Base-by-base conservation (phyloP, 192 early-diverging fungal genomes). In the Rhizophagus sp. region DNA sequence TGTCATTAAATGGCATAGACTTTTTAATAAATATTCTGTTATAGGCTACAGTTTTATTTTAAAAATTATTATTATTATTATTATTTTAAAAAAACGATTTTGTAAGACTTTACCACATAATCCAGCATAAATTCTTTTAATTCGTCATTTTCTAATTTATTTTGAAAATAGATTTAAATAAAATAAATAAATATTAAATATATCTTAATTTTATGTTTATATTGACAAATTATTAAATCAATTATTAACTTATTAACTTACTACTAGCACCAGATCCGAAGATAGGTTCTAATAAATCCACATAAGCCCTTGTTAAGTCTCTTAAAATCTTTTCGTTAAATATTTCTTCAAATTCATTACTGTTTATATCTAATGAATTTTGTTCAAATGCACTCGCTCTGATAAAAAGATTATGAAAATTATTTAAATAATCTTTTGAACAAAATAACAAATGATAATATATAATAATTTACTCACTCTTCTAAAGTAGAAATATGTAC, bases 241-340 rank as follows among this genome's bases (percentile, higher is more conserved):
- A 4, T 24, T 65, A 25, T 65, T 11, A 41, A 52, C 17, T 57
- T 57, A 50, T 39, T 11, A 25, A n/a, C 15, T 27, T 33, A 73
- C 30, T 24, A 41, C 33, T 7, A 8, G 19, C 6, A 17, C 8
- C 22, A n/a, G 8, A 15, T 39, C 4, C 17, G 4, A 80, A 75
- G 13, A 80, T 80, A 52, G n/a, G 41, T 17, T 41, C 66, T 22
- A 80, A 33, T 19, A 80, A 25, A 49, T 80, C 79, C 17, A 72
- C 24, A 49, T 57, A 80, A 36, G 79, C 67, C 25, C 79, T 68
- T 27, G 67, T 80, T 34, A 71, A 62, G 25, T 80, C 79, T 24
- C 71, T 47, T 39, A 80, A 39, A 22, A 73, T 12, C 19, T 62
- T 52, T 61, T 80, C 79, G 30, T 50, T 62, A n/a, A 73, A 30